Evolutionary conservation across 352 stramenopile genomes (phyloP).

Genomic region (Aphanomyces stellatus): DNA sequence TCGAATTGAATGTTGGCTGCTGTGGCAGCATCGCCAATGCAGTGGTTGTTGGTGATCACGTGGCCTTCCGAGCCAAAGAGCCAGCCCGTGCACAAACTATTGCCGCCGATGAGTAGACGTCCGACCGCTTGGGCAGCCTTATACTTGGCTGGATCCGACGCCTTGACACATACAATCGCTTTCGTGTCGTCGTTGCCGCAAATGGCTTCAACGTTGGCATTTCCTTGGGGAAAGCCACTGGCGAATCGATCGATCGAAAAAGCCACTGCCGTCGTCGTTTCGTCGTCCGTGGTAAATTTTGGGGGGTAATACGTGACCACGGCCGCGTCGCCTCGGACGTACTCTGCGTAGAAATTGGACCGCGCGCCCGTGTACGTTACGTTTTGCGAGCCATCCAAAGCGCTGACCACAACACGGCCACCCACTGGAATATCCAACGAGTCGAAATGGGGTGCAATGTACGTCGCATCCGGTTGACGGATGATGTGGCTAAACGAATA

Average conservation of each 20-base stretch:
- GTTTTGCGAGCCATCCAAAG: not conserved
- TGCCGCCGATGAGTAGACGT: conserved; percentile 32
- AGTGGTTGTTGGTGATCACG: conserved; percentile 65
- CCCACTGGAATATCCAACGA: not conserved
- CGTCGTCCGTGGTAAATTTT: not conserved
- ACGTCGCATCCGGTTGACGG: not conserved
- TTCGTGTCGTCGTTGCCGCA: conserved; percentile 38
- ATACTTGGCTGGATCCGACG: conserved; percentile 45
- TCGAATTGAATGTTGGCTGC: conserved; percentile 25
- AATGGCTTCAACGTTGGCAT: conserved; percentile 19
- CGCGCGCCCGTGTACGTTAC: not conserved
- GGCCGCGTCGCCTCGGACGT: not conserved
- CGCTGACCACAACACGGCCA: not conserved
- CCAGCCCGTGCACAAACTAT: conserved; percentile 44
- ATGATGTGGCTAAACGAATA: conserved; percentile 15
- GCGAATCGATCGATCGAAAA: not conserved
- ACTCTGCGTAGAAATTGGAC: not conserved
- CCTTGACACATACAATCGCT: conserved; percentile 49
- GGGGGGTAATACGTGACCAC: not conserved
- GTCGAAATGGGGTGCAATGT: not conserved
- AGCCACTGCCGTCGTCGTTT: not conserved
- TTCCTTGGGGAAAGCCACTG: not conserved
- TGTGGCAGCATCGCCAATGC: conserved; percentile 30
- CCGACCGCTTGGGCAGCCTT: conserved; percentile 39
- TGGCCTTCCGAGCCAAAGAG: conserved; percentile 48